Conservation (phyloP, 208 protist genomes). For the Acanthamoeba healyi region DNA sequence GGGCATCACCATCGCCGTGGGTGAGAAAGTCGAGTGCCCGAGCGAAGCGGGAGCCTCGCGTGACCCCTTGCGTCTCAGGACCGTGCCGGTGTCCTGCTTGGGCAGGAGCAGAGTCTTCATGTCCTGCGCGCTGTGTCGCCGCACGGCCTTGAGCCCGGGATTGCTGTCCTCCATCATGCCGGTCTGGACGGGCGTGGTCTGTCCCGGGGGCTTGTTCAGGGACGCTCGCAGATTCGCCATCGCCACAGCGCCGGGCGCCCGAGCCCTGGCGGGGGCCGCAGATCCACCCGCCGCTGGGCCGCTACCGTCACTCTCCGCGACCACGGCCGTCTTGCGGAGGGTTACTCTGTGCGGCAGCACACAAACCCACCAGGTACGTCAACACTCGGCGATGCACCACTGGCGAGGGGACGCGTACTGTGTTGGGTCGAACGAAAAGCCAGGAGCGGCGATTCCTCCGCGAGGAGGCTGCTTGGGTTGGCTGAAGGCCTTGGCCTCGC, state of each 20-base stretch:
- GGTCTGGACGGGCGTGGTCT: not conserved
- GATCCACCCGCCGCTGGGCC: not conserved
- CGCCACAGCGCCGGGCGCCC: not conserved
- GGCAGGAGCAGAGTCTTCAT: not conserved
- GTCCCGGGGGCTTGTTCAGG: not conserved
- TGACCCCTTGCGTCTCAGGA: not conserved
- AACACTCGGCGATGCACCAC: not conserved
- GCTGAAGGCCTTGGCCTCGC: not conserved
- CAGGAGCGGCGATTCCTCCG: not conserved
- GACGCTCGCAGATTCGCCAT: not conserved
- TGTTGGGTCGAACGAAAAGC: not conserved
- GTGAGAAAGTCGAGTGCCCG: not conserved
- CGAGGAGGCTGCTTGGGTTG: no score
- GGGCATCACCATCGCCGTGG: not conserved
- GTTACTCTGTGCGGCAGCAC: not conserved
- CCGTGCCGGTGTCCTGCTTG: conserved; percentile 20
- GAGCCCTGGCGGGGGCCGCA: not conserved
- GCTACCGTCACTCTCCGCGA: not conserved
- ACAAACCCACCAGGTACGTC: not conserved
- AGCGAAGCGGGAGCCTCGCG: not conserved
- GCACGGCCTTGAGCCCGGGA: not conserved
- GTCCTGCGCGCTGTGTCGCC: conserved; percentile 31
- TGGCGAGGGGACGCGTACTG: not conserved
- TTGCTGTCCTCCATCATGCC: not conserved
- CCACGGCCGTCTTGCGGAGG: not conserved